Evolutionary conservation across 495 filamentous ascomycete species (phyloP), one percentile per base, ranked within the genome.

Genomic region (Parachaetomium inaequale): DNA sequence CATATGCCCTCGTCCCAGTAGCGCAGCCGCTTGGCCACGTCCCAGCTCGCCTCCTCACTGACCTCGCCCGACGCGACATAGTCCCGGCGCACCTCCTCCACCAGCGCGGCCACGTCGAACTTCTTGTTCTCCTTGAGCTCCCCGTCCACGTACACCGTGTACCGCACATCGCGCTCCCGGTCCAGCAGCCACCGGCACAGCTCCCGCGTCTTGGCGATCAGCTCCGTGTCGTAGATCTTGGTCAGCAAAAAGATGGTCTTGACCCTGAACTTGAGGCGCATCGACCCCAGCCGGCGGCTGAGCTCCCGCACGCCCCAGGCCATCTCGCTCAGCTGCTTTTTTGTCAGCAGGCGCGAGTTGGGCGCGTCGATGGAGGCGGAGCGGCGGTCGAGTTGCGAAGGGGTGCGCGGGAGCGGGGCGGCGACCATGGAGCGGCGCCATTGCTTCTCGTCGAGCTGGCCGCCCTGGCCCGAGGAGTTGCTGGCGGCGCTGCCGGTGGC

Each of bases 291-390:
- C 57, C 88, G 88, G 72, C 96, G 92, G 31, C 89, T 89, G 50
- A 98, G 78, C 69, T 96, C 92, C 31, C 94, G 83, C 58, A 98
- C 92, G 25, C 93, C 93, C 84, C 90, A 91, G 0, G 92, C 92
- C 94, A 98, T 96, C 63, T 98, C 94, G 2, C 87, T 89, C 36
- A 98, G 79, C 73, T 98, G 91, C 61, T 87, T 88, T 75, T 98
- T 98, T 2, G 92, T 97, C 64, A 98, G 79, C 34, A 94, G 82
- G 15, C 82, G 75, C 59, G 74, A 79, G 62, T 81, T 77, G 38
- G 74, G 55, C 11, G 66, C 72, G 21, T 75, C 71, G 7, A 59
- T 11, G 15, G 58, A 23, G 0, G 65, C 14, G 5, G 19, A 29
- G 12, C 51, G 21, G 3, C 45, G 21, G 40, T 78, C 72, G 51